Percentiles rank a stretch among this genome's conserved stretches.
Conservation (phyloP, 768 basidiomycete genomes). For the Lactarius sp. region DNA sequence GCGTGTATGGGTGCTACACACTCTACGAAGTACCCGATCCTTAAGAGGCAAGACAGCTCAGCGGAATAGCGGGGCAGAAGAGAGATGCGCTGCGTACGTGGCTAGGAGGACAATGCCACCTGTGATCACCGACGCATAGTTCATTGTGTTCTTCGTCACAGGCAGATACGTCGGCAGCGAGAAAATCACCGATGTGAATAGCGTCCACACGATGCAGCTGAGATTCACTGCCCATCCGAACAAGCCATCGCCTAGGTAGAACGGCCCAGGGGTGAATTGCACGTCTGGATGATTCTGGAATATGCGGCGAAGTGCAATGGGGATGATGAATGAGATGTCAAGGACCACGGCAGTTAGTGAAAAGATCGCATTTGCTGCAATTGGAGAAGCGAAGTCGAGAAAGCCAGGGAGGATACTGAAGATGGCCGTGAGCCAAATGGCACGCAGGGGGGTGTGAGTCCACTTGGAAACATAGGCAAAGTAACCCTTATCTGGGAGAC, state of each 20-base stretch:
- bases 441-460: constrained; percentile 72
- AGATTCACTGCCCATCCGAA: constrained; percentile 59
- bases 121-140: constrained; percentile 63
- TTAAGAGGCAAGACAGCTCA: neutral
- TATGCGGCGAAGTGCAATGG: constrained; percentile 66
- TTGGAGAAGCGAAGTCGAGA: constrained; percentile 69
- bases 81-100: constrained; percentile 24
- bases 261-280: constrained; percentile 79
- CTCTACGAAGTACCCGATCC: constrained; percentile 29
- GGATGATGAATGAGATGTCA: constrained; percentile 77
- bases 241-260: constrained; percentile 72
- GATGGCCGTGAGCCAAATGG: constrained; percentile 69
- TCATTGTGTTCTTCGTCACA: constrained; percentile 70
- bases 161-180: constrained; percentile 65
- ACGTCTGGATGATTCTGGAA: constrained; percentile 76
- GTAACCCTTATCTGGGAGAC: constrained; percentile 74
- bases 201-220: constrained; percentile 64
- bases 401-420: constrained; percentile 66
- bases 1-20: constrained; percentile 2
- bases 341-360: constrained; percentile 74
- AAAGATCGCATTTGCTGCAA: constrained; percentile 79
- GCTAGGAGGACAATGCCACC: constrained; percentile 34
- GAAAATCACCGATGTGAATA: constrained; percentile 67
- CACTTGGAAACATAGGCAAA: constrained; percentile 59
- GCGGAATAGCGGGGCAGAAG: neutral